Conservation (phyloP, 805 yeast species). For the Yamadazyma laniorum region DNA sequence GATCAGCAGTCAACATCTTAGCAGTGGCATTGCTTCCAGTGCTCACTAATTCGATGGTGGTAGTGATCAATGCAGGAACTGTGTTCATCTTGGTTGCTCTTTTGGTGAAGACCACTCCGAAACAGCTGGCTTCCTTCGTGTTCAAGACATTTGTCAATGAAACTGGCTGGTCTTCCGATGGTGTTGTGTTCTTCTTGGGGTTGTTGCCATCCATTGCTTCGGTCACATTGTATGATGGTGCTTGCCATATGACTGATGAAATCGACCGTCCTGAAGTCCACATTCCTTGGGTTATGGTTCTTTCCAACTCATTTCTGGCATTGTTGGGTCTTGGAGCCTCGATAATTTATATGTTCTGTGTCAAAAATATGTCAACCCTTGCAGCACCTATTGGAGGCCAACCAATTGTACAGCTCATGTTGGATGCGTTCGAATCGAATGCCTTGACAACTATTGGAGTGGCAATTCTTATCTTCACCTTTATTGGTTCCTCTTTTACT, state of each 20-base stretch:
- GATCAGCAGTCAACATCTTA: constrained; percentile 13
- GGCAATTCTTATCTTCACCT: constrained; percentile 16
- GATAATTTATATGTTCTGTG: constrained; percentile 27
- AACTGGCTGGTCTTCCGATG: constrained; percentile 27
- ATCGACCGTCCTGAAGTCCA: constrained; percentile 26
- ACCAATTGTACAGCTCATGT: constrained; percentile 23
- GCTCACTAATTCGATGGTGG: constrained; percentile 18
- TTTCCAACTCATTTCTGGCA: constrained; percentile 24
- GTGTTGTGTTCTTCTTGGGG: constrained; percentile 25
- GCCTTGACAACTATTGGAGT: constrained; percentile 26
- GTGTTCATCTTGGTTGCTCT: constrained; percentile 21
- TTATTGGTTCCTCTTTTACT: constrained; percentile 17
- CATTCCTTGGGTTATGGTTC: constrained; percentile 32
- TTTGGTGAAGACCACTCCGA: constrained; percentile 19
- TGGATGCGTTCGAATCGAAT: constrained; percentile 23
- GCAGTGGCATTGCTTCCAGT: constrained; percentile 16
- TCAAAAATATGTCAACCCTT: constrained; percentile 16
- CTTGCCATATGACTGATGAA: constrained; percentile 35
- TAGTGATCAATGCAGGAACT: constrained; percentile 21
- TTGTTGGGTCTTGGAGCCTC: constrained; percentile 30
- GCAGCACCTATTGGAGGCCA: constrained; percentile 21
- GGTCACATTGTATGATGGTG: constrained; percentile 33
- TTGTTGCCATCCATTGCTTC: constrained; percentile 25
- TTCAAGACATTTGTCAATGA: constrained; percentile 21
- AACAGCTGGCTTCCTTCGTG: constrained; percentile 19